These are phyloP conservation scores for Cryptococcus sp. DNA, from an alignment of 1,284 basidiomycete species.

Conservation along the genomic window DNA sequence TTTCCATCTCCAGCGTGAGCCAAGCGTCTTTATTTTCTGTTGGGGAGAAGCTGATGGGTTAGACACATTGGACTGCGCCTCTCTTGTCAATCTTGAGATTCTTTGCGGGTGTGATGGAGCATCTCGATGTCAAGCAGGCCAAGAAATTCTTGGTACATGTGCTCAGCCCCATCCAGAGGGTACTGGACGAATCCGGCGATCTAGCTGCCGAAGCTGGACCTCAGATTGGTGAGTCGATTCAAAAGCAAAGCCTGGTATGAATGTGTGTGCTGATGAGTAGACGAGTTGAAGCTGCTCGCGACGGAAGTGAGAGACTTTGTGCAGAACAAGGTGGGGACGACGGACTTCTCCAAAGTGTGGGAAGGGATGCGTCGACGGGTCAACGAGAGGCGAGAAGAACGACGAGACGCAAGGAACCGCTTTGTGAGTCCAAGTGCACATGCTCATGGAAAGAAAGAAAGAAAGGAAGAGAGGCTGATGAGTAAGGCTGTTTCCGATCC, in stretches of 20 bases:
- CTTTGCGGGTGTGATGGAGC: slow-evolving; percentile 83
- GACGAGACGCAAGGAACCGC: slow-evolving; percentile 62
- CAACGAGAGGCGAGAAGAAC: slow-evolving; percentile 62
- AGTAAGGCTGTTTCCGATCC: slow-evolving; percentile 35
- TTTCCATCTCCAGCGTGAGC: slow-evolving; percentile 46
- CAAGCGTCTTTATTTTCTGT: slow-evolving; percentile 4
- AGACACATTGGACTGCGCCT: slow-evolving; percentile 65
- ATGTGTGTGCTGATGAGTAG: slow-evolving; percentile 49
- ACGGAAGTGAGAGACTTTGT: slow-evolving; percentile 83
- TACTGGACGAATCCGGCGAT: slow-evolving; percentile 69
- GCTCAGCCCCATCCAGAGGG: slow-evolving; percentile 76
- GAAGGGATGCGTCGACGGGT: slow-evolving; percentile 70
- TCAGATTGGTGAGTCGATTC: slow-evolving; percentile 63
- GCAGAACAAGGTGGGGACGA: slow-evolving; percentile 76
- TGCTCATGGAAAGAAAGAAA: slow-evolving; percentile 13
- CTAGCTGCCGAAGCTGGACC: slow-evolving; percentile 55
- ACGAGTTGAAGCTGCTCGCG: slow-evolving; percentile 74
- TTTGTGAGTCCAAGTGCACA: slow-evolving; percentile 47
- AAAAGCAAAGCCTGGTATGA: not conserved
- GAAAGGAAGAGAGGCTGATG: too few relatives aligned
- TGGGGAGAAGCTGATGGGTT: not conserved
- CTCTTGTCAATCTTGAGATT: slow-evolving; percentile 78
- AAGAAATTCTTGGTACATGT: slow-evolving; percentile 75
- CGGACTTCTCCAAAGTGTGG: slow-evolving; percentile 72
- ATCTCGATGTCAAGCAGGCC: slow-evolving; percentile 57